These are phyloP conservation scores for Penicillium soppii DNA, from an alignment of 495 filamentous ascomycete genomes.

Conservation along the genomic window DNA sequence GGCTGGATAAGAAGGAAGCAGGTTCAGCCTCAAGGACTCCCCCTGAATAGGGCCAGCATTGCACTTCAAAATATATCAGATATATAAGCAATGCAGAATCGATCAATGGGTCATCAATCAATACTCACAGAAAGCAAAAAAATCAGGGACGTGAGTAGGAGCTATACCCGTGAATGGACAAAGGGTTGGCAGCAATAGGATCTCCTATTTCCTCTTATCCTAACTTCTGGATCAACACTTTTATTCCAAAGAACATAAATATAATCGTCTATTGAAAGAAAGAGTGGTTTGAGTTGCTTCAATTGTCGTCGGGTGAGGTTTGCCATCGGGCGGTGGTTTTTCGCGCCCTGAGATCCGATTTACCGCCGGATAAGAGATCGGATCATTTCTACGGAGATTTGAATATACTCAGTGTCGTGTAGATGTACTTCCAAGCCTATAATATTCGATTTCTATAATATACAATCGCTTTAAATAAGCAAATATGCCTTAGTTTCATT, in stretches of 20 bases:
- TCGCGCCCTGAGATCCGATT: slow-evolving; percentile 22
- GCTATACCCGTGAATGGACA: neutral
- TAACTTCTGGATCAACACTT: no score
- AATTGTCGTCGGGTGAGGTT: slow-evolving; percentile 6
- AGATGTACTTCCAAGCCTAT: no score
- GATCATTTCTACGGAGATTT: slow-evolving; percentile 1
- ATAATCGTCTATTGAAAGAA: neutral
- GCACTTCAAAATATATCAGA: slow-evolving; percentile 12
- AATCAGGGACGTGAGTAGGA: neutral
- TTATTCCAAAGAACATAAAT: neutral
- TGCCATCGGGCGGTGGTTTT: slow-evolving; percentile 28
- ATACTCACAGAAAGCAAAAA: slow-evolving; percentile 1
- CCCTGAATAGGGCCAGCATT: slow-evolving; percentile 25
- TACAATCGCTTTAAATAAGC: no score
- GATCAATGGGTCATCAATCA: neutral
- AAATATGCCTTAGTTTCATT: no score
- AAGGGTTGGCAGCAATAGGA: neutral
- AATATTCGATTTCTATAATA: no score
- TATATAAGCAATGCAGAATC: neutral
- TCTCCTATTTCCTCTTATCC: neutral
- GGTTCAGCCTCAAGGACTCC: slow-evolving; percentile 26
- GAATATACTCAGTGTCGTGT: no score
- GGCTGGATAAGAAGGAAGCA: slow-evolving; percentile 4
- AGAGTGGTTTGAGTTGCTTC: neutral
- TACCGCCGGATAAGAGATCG: slow-evolving; percentile 25